Evolutionary conservation across 305 asterid species (phyloP).

Genomic region (Lippia alba): DNA sequence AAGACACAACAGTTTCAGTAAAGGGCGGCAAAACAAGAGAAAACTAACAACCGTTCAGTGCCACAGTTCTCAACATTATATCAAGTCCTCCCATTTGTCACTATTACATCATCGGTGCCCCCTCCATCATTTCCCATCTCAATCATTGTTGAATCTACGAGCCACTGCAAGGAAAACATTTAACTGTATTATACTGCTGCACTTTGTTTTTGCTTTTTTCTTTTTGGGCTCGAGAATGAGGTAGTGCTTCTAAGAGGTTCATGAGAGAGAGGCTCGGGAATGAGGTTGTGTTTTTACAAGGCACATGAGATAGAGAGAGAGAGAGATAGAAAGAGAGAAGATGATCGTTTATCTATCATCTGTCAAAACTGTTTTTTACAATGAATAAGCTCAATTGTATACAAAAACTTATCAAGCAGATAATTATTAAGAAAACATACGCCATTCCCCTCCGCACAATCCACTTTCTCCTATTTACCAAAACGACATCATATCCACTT

Average conservation of each 20-base stretch:
- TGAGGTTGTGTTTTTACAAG: neutral
- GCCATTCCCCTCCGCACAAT: no score
- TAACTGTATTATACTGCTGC: neutral
- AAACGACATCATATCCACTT: no score
- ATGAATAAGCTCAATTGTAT: no score
- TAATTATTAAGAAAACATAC: no score
- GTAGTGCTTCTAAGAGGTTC: neutral
- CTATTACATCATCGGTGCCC: slow-evolving; percentile 32
- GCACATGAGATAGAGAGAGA: neutral
- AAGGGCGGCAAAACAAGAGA: slow-evolving; percentile 8
- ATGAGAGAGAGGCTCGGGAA: neutral
- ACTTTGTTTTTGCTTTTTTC: no score
- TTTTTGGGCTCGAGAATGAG: neutral
- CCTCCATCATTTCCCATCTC: slow-evolving; percentile 48
- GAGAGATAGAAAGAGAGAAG: no score
- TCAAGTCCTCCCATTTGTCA: slow-evolving; percentile 46
- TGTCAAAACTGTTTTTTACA: no score
- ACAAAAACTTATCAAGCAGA: no score
- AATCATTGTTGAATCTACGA: slow-evolving; percentile 40
- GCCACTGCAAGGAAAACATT: slow-evolving; percentile 41
- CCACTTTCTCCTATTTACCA: neutral
- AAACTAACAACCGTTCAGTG: neutral
- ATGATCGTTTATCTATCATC: no score
- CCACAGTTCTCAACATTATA: slow-evolving; percentile 20
- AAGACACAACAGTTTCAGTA: neutral